Conservation (phyloP, 73 alveolate species). For the Stentor coeruleus region DNA sequence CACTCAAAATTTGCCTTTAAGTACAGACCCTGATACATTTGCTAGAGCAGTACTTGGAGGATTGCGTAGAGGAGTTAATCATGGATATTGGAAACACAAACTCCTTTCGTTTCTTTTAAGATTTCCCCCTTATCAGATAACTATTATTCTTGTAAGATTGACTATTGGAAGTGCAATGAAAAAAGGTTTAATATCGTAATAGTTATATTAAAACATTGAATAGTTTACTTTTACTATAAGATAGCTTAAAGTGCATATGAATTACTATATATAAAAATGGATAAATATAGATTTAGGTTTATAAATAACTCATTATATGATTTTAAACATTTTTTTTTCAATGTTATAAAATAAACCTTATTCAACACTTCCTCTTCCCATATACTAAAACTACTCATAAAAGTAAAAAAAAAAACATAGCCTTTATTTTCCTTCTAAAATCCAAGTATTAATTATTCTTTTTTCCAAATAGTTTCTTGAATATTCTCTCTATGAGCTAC, state of each 20-base stretch:
- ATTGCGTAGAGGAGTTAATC: background rate
- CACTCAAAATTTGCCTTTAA: background rate
- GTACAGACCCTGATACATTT: background rate
- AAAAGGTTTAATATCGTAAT: background rate
- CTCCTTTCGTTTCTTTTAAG: background rate
- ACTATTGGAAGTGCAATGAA: background rate
- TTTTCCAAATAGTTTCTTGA: constrained; percentile 53
- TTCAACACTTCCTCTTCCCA: no score
- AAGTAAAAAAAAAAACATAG: no score
- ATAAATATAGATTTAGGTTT: no score
- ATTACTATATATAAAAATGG: no score
- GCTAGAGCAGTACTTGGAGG: background rate
- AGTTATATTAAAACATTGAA: no score
- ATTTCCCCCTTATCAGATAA: background rate
- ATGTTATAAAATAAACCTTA: no score
- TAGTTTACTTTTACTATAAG: no score
- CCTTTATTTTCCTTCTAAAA: no score
- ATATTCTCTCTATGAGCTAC: constrained; percentile 44
- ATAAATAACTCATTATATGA: no score
- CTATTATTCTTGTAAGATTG: background rate
- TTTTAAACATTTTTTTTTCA: no score
- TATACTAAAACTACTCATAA: no score
- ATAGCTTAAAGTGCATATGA: no score
- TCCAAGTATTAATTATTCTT: constrained; percentile 29
- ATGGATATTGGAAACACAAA: background rate